Evolutionary conservation across 2,329 filamentous ascomycete species (phyloP).

Genomic region (Aureobasidium uvarum): DNA sequence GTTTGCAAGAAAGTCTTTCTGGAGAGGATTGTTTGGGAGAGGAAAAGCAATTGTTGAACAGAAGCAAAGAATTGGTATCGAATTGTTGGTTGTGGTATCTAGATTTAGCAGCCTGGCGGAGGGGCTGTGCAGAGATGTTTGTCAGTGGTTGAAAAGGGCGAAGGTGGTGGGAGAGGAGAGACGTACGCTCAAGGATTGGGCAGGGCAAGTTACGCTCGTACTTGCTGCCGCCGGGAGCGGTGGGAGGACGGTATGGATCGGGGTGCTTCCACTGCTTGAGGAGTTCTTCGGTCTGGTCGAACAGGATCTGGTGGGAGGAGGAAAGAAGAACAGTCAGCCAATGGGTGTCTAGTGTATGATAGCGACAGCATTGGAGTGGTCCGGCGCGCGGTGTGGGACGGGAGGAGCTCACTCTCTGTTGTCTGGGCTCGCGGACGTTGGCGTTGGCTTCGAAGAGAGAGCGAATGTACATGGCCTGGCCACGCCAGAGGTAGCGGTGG

Average conservation of each 20-base stretch:
- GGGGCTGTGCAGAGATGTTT: slow-evolving; percentile 44
- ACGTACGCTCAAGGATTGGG: slow-evolving; percentile 76
- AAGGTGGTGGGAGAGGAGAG: neutral
- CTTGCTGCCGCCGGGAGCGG: slow-evolving; percentile 94
- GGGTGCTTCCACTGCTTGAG: slow-evolving; percentile 97
- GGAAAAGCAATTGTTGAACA: neutral
- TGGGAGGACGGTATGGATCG: slow-evolving; percentile 85
- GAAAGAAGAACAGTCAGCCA: neutral
- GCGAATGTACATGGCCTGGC: slow-evolving; percentile 93
- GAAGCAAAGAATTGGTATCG: slow-evolving; percentile 23
- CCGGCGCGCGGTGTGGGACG: neutral
- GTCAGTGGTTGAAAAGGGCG: neutral
- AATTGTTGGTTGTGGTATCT: slow-evolving; percentile 21
- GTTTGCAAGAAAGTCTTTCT: neutral
- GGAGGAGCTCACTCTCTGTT: slow-evolving; percentile 68
- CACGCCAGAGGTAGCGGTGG: slow-evolving; percentile 88
- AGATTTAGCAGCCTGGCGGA: slow-evolving; percentile 38
- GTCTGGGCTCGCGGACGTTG: slow-evolving; percentile 76
- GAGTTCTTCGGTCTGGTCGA: slow-evolving; percentile 83
- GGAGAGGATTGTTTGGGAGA: neutral
- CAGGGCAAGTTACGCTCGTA: slow-evolving; percentile 89
- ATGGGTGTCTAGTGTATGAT: slow-evolving; percentile 22
- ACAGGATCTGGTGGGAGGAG: slow-evolving; percentile 60
- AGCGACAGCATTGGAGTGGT: neutral
- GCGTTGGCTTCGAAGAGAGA: slow-evolving; percentile 93